Conservation (phyloP, 2,329 filamentous ascomycete genomes). For the Emmonsiellopsis sp. region DNA sequence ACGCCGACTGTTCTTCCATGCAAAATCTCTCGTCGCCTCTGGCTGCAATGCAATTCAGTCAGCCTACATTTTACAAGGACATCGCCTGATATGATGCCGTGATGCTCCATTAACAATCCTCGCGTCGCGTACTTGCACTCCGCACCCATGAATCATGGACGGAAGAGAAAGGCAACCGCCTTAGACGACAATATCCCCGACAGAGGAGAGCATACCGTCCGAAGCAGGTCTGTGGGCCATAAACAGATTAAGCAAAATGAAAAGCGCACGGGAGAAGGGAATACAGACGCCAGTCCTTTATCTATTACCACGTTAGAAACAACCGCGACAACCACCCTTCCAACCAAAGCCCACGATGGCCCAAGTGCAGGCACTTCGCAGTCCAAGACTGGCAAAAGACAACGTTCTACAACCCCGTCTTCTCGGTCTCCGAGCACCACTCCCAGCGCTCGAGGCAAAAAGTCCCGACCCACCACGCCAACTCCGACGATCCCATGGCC, state of each 20-base stretch:
- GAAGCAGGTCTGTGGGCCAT: too few relatives aligned
- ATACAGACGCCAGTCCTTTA: neutral
- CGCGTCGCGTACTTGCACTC: neutral
- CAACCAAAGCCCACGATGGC: conserved; percentile 5
- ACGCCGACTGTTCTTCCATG: neutral
- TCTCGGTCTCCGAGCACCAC: conserved; percentile 1
- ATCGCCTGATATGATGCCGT: neutral
- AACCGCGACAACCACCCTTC: neutral
- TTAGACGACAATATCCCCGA: neutral
- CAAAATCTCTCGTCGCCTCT: neutral
- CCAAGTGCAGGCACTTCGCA: neutral
- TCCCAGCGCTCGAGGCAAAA: conserved; percentile 5
- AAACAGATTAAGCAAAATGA: neutral
- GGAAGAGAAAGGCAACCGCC: conserved; percentile 10
- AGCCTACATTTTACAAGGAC: neutral
- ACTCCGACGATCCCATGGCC: conserved; percentile 57
- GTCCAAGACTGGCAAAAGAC: neutral
- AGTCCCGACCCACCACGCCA: conserved; percentile 10
- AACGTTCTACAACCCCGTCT: neutral
- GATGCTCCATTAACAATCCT: neutral
- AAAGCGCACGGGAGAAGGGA: neutral
- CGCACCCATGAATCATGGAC: neutral
- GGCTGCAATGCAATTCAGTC: neutral
- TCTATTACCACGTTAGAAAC: neutral
- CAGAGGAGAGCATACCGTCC: too few relatives aligned